These are phyloP conservation scores for Bruguiera parviflora DNA, from an alignment of 345 rosid genomes.

Conservation along the genomic window DNA sequence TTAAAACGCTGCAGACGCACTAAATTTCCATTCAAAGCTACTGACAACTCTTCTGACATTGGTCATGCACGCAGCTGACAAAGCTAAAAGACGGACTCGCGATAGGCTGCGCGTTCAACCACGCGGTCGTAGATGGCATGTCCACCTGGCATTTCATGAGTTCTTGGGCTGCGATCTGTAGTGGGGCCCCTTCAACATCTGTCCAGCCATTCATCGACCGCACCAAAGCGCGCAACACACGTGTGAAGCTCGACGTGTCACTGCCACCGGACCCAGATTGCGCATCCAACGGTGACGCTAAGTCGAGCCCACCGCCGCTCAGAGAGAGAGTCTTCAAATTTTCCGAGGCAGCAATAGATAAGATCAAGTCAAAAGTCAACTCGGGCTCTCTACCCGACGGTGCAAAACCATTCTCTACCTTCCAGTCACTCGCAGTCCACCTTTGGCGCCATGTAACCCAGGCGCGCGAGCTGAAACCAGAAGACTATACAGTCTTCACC, in stretches of 20 bases:
- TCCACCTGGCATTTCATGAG: conserved; percentile 98
- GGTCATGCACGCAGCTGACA: conserved; percentile 48
- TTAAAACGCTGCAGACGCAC: too few species aligned
- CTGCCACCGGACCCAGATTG: conserved; percentile 38
- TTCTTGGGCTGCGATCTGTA: conserved; percentile 76
- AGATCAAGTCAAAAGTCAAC: conserved; percentile 68
- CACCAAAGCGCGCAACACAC: conserved; percentile 68
- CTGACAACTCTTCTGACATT: background rate
- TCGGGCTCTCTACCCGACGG: conserved; percentile 43
- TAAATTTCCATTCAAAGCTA: background rate
- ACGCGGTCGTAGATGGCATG: conserved; percentile 80
- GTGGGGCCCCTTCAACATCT: conserved; percentile 42
- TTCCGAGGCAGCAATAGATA: conserved; percentile 60
- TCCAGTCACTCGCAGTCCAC: conserved; percentile 74
- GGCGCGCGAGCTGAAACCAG: conserved; percentile 76
- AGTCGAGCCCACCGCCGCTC: conserved; percentile 34
- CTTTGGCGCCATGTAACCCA: conserved; percentile 86
- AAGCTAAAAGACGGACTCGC: conserved; percentile 82
- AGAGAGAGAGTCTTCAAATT: conserved; percentile 69
- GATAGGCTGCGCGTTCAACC: conserved; percentile 91
- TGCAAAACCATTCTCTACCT: conserved; percentile 76
- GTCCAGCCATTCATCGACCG: conserved; percentile 70
- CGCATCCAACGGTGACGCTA: conserved; percentile 33
- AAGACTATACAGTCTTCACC: conserved; percentile 73
- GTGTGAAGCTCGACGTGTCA: conserved; percentile 67